Percentiles rank a stretch among this genome's conserved stretches.
These are phyloP conservation scores for Melanogaster broomeanus DNA, from an alignment of 768 basidiomycete genomes.

Conservation along the genomic window DNA sequence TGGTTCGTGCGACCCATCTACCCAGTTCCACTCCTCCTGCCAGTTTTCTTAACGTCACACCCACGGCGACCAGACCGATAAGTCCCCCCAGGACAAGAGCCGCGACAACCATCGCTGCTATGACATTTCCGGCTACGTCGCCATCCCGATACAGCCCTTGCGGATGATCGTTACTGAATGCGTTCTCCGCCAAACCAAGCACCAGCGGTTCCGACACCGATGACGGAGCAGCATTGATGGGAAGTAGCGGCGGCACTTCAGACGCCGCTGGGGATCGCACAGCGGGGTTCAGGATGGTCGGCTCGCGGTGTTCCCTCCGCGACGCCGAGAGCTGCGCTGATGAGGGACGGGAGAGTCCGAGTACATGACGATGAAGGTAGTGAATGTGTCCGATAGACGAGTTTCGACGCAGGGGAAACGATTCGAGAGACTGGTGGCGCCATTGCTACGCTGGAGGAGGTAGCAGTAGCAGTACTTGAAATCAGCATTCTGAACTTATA, in stretches of 20 bases:
- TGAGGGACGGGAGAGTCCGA: slow-evolving; percentile 4
- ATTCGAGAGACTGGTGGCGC: slow-evolving; percentile 18
- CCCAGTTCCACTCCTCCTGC: slow-evolving; percentile 15
- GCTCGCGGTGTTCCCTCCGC: neutral
- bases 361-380: slow-evolving; percentile 17
- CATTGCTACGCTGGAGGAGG: slow-evolving; percentile 14
- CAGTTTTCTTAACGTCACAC: slow-evolving; percentile 24
- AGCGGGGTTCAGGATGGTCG: slow-evolving; percentile 6
- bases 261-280: slow-evolving; percentile 8
- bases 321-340: neutral
- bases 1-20: neutral
- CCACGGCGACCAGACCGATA: slow-evolving; percentile 27
- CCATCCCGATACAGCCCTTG: slow-evolving; percentile 2
- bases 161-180: neutral
- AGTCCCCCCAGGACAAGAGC: slow-evolving; percentile 30
- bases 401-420: slow-evolving; percentile 1
- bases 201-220: slow-evolving; percentile 1
- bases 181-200: slow-evolving; percentile 5
- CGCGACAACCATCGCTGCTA: slow-evolving; percentile 21
- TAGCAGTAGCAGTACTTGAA: neutral
- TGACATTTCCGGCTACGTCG: slow-evolving; percentile 20
- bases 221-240: slow-evolving; percentile 3
- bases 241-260: slow-evolving; percentile 3
- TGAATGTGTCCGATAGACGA: slow-evolving; percentile 2
- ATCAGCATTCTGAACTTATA: slow-evolving; percentile 8